Base-by-base conservation (phyloP, 1,284 basidiomycete genomes). In the Grifola frondosa region DNA sequence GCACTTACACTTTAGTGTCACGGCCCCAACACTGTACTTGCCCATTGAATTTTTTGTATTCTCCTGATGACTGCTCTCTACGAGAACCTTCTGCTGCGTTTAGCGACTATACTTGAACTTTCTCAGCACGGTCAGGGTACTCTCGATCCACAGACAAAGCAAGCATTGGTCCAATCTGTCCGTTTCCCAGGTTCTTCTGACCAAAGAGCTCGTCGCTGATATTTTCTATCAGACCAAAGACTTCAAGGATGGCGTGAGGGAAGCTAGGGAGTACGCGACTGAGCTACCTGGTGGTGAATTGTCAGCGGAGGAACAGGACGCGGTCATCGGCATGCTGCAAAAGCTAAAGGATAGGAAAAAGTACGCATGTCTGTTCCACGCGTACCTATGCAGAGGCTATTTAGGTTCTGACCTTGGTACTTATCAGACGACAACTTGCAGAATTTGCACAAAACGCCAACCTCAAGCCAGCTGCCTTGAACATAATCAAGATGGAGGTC, bases 211-310 rank as follows among this genome's bases (percentile, higher is more conserved):
- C 16, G 11, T 5, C 4, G 5, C n/a, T 23, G n/a, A 10, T 37
- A 16, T 15, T 7, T 22, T 25, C 3, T 30, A 37, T 30, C 46
- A 87, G 84, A 84, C 83, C 11, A 83, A 80, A 47, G 77, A 81
- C 19, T 80, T 84, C 62, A 84, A 78, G 53, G 74, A 66, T 42
- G 59, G 74, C 9, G 53, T 87, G 33, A 60, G 59, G 13, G 73
- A 75, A 33, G 84, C 83, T 0, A 82, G 75, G 55, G 76, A 82
- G 5, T 63, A 77, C 30, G 78, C 81, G 0, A 57, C 53, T 8
- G 63, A 67, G 20, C 65, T 88, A 5, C 79, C 81, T 1, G 84
- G 84, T 4, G 84, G 84, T 8, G 84, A 87, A 54, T 62, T 86
- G 37, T 63, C 73, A 29, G 73, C 79, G 36, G 67, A 75, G 32